Evolutionary conservation across 2,329 filamentous ascomycete genomes (phyloP), one percentile per base, ranked within the genome.

Genomic region (Cladobotryum mycophilum): DNA sequence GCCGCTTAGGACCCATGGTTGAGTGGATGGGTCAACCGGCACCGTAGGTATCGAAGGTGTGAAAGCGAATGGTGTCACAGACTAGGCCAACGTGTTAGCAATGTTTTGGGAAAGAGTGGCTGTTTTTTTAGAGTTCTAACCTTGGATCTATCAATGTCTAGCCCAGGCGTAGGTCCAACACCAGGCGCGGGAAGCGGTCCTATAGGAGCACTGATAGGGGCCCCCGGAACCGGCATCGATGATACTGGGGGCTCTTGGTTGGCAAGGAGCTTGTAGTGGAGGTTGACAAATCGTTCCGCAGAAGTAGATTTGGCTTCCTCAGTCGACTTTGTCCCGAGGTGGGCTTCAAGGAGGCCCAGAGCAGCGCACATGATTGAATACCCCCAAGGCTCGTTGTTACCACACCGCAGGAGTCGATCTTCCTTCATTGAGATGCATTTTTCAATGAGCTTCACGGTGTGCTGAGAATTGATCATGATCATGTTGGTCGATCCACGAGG

Each of bases 311-410:
- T 82, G 51, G 80, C 80, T 7, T 70, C 70, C 56, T 81, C 77
- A 14, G 75, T 61, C 7, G 78, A 74, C 67, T 82, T 82, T 52
- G 74, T 74, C 25, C 76, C 78, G 13, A 83, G 67, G 53, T 84
- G 80, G 0, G 78, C 76, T 62, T 83, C 79, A 20, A 83, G 68
- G 9, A 84, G 69, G 3, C 80, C 80, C 22, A 77, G 70, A 1
- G 80, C 78, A 3, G 79, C 78, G 56, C 79, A 83, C 76, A 83
- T 80, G 61, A 81, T 81, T 49, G 76, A 79, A 62, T 82, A 82
- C 15, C 79, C 79, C 80, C 80, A 83, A 0, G 80, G 80, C 60
- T 84, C 80, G 58, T 81, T 80, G 66, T 82, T 82, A 14, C 80
- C 80, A 54, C 78, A 81, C n/a, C 79, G 70, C 20, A 84, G 63